Conservation (phyloP, 768 basidiomycete genomes). For the Pulveroboletus sp. region DNA sequence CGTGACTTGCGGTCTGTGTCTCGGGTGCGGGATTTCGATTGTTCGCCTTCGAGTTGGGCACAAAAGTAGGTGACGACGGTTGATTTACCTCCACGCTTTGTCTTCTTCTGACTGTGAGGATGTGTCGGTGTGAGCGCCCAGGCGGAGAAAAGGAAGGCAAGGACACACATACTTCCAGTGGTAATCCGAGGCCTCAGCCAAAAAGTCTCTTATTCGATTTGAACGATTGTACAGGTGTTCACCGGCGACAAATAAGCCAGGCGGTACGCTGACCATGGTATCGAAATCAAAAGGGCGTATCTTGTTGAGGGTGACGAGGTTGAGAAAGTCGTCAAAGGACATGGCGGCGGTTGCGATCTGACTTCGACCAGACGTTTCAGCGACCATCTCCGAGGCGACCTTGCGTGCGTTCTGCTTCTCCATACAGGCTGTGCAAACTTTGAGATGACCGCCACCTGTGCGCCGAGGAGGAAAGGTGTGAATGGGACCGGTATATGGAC, state of each 20-base stretch:
- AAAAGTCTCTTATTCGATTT: conserved; percentile 33
- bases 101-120: conserved; percentile 30
- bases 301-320: conserved; percentile 33
- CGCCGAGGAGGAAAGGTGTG: conserved; percentile 30
- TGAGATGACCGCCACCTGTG: conserved; percentile 30
- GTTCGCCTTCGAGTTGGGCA: conserved; percentile 34
- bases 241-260: conserved; percentile 30
- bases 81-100: conserved; percentile 33
- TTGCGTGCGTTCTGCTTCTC: conserved; percentile 35
- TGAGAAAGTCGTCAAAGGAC: conserved; percentile 33
- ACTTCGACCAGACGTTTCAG: conserved; percentile 27
- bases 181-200: conserved; percentile 34
- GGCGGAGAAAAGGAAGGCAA: not conserved
- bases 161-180: conserved; percentile 32
- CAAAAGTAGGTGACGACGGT: conserved; percentile 36
- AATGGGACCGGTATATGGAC: conserved; percentile 28
- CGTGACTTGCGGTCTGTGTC: conserved; percentile 34
- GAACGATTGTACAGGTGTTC: conserved; percentile 36
- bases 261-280: conserved; percentile 33
- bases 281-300: conserved; percentile 32
- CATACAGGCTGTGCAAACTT: conserved; percentile 32
- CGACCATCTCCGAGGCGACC: conserved; percentile 28
- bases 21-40: conserved; percentile 33
- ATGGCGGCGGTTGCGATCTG: conserved; percentile 36
- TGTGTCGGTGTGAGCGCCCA: not conserved